These are phyloP conservation scores for Rhodotorula sp. DNA, from an alignment of 1,284 basidiomycete species.

Conservation along the genomic window DNA sequence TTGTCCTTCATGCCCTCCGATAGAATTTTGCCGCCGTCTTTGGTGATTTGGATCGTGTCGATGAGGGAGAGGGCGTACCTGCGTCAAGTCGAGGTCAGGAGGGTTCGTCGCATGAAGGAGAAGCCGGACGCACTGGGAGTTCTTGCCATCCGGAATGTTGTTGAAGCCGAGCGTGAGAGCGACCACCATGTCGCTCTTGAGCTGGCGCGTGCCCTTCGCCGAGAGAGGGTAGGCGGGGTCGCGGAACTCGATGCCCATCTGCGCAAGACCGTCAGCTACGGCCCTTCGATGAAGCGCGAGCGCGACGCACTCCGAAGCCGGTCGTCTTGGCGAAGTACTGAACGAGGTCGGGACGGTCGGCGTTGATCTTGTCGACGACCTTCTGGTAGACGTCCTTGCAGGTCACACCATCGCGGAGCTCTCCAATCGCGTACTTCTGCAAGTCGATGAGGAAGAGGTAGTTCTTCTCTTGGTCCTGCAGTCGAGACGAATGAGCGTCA, in stretches of 20 bases:
- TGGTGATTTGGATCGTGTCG: slow-evolving; percentile 80
- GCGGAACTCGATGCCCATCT: slow-evolving; percentile 86
- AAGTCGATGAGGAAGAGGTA: slow-evolving; percentile 76
- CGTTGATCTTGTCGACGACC: slow-evolving; percentile 68
- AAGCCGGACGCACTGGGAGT: slow-evolving; percentile 59
- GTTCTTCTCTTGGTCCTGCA: slow-evolving; percentile 80
- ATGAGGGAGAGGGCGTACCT: slow-evolving; percentile 87
- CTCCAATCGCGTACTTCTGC: slow-evolving; percentile 71
- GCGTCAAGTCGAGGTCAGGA: background rate
- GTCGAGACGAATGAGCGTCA: background rate
- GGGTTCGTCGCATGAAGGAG: slow-evolving; percentile 31
- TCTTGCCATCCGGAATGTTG: slow-evolving; percentile 69
- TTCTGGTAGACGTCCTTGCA: slow-evolving; percentile 77
- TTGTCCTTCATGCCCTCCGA: slow-evolving; percentile 79
- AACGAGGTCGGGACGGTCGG: slow-evolving; percentile 77
- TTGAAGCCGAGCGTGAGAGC: slow-evolving; percentile 81
- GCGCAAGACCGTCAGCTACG: background rate
- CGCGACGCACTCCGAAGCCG: slow-evolving; percentile 64
- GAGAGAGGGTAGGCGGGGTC: slow-evolving; percentile 81
- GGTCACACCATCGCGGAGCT: slow-evolving; percentile 75
- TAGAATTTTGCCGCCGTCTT: slow-evolving; percentile 66
- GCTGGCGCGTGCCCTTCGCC: slow-evolving; percentile 68
- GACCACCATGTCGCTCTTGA: slow-evolving; percentile 81
- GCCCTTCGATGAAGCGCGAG: background rate
- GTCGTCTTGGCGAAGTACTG: slow-evolving; percentile 82